phyloP scores from a whole-genome alignment of 139 green algal species.

The Tetraselmis chui region DNA sequence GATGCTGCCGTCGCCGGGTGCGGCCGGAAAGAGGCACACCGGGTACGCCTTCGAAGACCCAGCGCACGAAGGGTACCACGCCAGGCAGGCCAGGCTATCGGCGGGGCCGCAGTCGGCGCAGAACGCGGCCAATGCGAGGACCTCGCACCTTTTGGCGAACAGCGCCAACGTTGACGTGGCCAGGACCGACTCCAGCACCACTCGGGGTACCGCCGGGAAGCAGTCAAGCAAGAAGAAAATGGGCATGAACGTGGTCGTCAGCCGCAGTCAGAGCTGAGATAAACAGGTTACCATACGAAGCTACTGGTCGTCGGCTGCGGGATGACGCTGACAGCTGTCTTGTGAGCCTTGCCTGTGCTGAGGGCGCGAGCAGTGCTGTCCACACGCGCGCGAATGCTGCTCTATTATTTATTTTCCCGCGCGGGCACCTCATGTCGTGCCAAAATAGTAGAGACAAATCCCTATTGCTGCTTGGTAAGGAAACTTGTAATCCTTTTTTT shows the following conservation, averaged over 20 bases:
- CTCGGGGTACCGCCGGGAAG: background rate
- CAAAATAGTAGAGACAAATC: too few relatives aligned
- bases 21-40: background rate
- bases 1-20: background rate
- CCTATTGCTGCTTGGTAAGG: too few relatives aligned
- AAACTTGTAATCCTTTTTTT: too few relatives aligned
- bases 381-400: too few relatives aligned
- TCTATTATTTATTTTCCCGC: too few relatives aligned
- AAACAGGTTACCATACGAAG: too few relatives aligned
- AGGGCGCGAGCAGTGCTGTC: too few relatives aligned
- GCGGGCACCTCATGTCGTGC: too few relatives aligned
- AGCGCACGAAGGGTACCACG: constrained; percentile 5
- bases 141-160: background rate
- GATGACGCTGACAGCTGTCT: too few relatives aligned
- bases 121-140: background rate
- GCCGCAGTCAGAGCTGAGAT: background rate
- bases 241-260: background rate
- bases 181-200: background rate
- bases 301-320: too few relatives aligned
- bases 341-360: too few relatives aligned
- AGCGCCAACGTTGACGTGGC: background rate
- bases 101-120: background rate
- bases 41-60: constrained; percentile 11
- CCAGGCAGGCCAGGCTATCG: background rate
- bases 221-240: background rate